These are phyloP conservation scores for Lactarius vividus DNA, from an alignment of 768 basidiomycete genomes.

Conservation along the genomic window DNA sequence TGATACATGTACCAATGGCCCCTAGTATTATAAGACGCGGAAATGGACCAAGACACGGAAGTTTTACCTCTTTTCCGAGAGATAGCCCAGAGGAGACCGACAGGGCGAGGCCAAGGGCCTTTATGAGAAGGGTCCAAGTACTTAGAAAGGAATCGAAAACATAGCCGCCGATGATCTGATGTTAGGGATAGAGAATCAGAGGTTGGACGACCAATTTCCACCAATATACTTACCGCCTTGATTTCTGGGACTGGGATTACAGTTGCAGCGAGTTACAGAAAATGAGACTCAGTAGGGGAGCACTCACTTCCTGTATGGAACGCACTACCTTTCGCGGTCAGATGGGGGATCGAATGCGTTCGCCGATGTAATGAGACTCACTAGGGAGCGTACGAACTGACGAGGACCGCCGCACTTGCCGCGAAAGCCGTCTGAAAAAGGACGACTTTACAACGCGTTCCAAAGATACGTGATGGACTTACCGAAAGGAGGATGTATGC, in stretches of 20 bases:
- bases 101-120: constrained; percentile 77
- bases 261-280: constrained; percentile 6
- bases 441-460: background rate
- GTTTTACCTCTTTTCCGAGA: constrained; percentile 73
- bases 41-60: constrained; percentile 4
- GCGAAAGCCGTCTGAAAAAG: constrained; percentile 54
- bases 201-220: background rate
- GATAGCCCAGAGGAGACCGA: constrained; percentile 84
- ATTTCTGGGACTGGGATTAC: constrained; percentile 63
- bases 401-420: constrained; percentile 59
- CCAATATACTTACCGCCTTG: constrained; percentile 53
- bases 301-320: constrained; percentile 77
- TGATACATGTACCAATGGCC: constrained; percentile 82
- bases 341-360: background rate
- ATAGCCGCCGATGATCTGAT: constrained; percentile 75
- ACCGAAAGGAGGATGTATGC: constrained; percentile 66
- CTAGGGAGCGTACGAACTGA: constrained; percentile 69
- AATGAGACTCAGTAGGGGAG: background rate
- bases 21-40: constrained; percentile 39
- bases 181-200: background rate
- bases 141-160: constrained; percentile 86
- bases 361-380: constrained; percentile 36
- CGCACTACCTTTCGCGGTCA: constrained; percentile 42
- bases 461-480: constrained; percentile 31
- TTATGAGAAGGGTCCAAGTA: constrained; percentile 82